Evolutionary conservation across 805 yeast genomes (phyloP).

Genomic region (Metschnikowia matae): DNA sequence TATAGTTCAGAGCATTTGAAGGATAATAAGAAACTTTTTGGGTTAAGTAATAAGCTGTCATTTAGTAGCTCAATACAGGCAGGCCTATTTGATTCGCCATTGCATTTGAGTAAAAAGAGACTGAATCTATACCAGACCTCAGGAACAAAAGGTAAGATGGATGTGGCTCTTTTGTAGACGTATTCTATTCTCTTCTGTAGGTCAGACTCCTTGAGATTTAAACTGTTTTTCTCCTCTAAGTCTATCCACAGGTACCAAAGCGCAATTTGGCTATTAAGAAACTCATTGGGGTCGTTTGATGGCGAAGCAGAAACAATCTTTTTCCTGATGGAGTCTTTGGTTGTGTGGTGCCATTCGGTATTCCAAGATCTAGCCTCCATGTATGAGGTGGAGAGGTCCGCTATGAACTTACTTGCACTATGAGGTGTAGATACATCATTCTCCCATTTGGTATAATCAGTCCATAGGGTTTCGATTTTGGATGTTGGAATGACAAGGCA

Average conservation of each 20-base stretch:
- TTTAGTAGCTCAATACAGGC: constrained; percentile 45
- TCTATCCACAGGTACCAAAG: constrained; percentile 73
- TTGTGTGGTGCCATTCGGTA: constrained; percentile 62
- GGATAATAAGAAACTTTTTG: constrained; percentile 62
- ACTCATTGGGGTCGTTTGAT: constrained; percentile 17
- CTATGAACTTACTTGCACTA: constrained; percentile 79
- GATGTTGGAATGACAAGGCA: constrained; percentile 73
- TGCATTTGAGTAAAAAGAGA: constrained; percentile 30
- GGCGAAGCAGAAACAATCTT: constrained; percentile 28
- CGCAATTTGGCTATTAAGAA: constrained; percentile 40
- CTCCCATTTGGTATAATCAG: constrained; percentile 77
- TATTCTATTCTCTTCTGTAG: constrained; percentile 56
- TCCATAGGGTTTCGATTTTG: constrained; percentile 76
- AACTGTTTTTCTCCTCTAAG: constrained; percentile 72
- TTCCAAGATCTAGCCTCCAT: constrained; percentile 81
- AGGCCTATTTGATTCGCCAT: constrained; percentile 38
- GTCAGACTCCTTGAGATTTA: constrained; percentile 50
- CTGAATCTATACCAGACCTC: constrained; percentile 72
- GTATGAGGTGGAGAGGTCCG: constrained; percentile 77
- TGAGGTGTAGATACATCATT: constrained; percentile 59
- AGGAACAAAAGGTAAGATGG: constrained; percentile 58
- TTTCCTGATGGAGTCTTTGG: constrained; percentile 46
- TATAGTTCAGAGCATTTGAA: constrained; percentile 64
- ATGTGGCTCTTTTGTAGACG: constrained; percentile 68
- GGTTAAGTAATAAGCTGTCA: constrained; percentile 60